phyloP scores from a whole-genome alignment of 768 basidiomycete genomes.

The Suillus discolor region DNA sequence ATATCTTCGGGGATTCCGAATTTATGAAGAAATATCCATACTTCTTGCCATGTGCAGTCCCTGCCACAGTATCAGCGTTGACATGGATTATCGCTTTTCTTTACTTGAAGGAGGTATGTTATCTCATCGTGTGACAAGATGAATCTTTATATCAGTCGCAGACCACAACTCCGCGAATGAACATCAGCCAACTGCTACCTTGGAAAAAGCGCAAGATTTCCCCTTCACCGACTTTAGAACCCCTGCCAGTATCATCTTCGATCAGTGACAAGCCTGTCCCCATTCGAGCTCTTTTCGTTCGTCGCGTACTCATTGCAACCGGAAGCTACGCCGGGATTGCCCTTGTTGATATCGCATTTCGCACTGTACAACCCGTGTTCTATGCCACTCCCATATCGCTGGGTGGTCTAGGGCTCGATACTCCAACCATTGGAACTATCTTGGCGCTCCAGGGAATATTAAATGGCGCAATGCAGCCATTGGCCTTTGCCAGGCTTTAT shows the following conservation, averaged over 20 bases:
- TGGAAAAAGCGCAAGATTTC: not conserved
- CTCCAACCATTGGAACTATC: conserved; percentile 23
- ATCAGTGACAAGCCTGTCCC: conserved; percentile 35
- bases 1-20: conserved; percentile 50
- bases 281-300: conserved; percentile 47
- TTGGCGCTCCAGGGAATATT: conserved; percentile 19
- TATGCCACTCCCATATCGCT: conserved; percentile 20
- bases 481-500: conserved; percentile 59
- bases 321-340: conserved; percentile 62
- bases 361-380: conserved; percentile 38
- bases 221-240: not conserved
- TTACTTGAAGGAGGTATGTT: conserved; percentile 56
- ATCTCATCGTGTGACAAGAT: not conserved
- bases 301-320: conserved; percentile 53
- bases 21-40: conserved; percentile 74
- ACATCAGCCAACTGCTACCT: not conserved
- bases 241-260: not conserved
- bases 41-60: conserved; percentile 68
- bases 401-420: conserved; percentile 12
- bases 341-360: conserved; percentile 62
- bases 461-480: conserved; percentile 51
- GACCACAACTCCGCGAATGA: not conserved
- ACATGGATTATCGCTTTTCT: conserved; percentile 52
- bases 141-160: not conserved
- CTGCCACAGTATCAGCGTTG: conserved; percentile 54